A percentile compares a stretch with the other conserved stretches of the same genome.
These are phyloP conservation scores for Wickerhamomyces sp. DNA, from an alignment of 1,139 yeast species.

Conservation along the genomic window DNA sequence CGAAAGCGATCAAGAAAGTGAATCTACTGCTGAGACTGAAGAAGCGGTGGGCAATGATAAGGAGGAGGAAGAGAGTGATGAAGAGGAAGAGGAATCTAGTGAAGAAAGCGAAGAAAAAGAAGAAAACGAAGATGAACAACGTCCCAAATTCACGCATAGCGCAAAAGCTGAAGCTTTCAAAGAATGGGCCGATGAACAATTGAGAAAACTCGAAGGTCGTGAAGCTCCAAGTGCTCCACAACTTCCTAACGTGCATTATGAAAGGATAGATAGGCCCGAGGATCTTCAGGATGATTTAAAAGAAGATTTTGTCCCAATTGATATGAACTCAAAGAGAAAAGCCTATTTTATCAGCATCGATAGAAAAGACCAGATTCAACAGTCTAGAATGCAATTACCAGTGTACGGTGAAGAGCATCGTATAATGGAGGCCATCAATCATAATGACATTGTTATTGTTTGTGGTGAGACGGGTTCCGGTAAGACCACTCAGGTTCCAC, in stretches of 20 bases:
- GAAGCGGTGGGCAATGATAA: slow-evolving; percentile 24
- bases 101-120: slow-evolving; percentile 13
- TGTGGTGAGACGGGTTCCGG: slow-evolving; percentile 95
- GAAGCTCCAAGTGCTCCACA: slow-evolving; percentile 42
- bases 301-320: slow-evolving; percentile 51
- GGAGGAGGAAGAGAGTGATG: slow-evolving; percentile 20
- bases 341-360: slow-evolving; percentile 66
- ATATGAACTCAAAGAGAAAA: slow-evolving; percentile 49
- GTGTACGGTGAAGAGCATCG: slow-evolving; percentile 88
- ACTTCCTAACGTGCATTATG: slow-evolving; percentile 42
- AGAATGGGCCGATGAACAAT: slow-evolving; percentile 47
- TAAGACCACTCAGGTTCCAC: slow-evolving; percentile 76
- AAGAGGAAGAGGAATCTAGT: slow-evolving; percentile 20
- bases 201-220: slow-evolving; percentile 54
- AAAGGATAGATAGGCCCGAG: slow-evolving; percentile 49
- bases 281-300: slow-evolving; percentile 62
- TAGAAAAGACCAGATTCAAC: slow-evolving; percentile 62
- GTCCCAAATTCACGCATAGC: slow-evolving; percentile 18
- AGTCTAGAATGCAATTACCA: slow-evolving; percentile 67
- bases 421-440: slow-evolving; percentile 94
- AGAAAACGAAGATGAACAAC: slow-evolving; percentile 18
- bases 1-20: slow-evolving; percentile 16
- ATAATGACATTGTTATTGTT: slow-evolving; percentile 83
- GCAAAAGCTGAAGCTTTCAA: slow-evolving; percentile 42
- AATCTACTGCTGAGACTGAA: slow-evolving; percentile 15